phyloP scores from a whole-genome alignment of 163 green algal genomes.

The Smithsoniella earleae region DNA sequence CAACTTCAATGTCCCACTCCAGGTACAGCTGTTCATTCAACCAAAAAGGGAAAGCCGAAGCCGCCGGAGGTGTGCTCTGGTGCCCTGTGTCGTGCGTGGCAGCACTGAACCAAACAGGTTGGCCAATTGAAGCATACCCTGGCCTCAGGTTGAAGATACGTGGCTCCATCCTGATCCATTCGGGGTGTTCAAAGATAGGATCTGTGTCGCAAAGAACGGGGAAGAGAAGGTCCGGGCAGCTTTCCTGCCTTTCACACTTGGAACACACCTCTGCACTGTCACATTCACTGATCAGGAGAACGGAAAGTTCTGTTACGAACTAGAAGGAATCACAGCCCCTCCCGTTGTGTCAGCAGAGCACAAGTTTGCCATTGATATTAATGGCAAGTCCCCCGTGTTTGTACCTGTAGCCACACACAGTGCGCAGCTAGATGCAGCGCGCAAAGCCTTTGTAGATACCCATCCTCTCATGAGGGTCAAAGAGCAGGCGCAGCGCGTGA shows the following conservation, averaged over 20 bases:
- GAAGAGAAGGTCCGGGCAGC: slow-evolving; percentile 43
- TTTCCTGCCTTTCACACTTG: slow-evolving; percentile 65
- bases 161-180: slow-evolving; percentile 62
- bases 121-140: too few species aligned
- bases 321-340: slow-evolving; percentile 39
- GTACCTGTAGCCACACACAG: slow-evolving; percentile 57
- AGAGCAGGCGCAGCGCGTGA: slow-evolving; percentile 43
- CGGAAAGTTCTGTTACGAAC: slow-evolving; percentile 63
- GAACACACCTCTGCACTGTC: slow-evolving; percentile 47
- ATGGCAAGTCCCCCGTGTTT: slow-evolving; percentile 35
- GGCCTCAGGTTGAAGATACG: too few species aligned
- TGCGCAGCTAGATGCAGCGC: slow-evolving; percentile 52
- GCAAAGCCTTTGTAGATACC: slow-evolving; percentile 54
- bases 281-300: slow-evolving; percentile 43
- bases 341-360: slow-evolving; percentile 27
- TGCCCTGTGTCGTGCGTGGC: too few species aligned
- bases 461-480: slow-evolving; percentile 62
- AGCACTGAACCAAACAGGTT: too few species aligned
- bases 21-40: too few species aligned
- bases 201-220: slow-evolving; percentile 22
- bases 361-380: slow-evolving; percentile 21
- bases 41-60: background rate
- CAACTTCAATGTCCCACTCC: too few species aligned
- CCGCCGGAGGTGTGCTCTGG: background rate
- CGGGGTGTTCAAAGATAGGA: background rate